A percentile compares a stretch with the other conserved stretches of the same genome.
Conservation (phyloP, 108 stramenopile species). For the Conticribra guillardii region DNA sequence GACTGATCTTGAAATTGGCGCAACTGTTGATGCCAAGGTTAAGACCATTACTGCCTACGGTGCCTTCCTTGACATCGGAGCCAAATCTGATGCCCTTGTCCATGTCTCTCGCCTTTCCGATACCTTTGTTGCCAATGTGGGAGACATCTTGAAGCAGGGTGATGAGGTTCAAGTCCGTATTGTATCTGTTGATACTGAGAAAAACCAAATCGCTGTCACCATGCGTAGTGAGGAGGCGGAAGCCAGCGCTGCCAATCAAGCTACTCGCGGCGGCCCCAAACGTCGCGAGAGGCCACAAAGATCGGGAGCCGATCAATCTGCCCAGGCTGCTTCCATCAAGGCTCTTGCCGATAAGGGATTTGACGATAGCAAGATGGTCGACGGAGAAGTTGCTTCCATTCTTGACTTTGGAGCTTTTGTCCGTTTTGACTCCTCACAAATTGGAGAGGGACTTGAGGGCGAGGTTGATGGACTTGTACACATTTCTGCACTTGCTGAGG, state of each 20-base stretch:
- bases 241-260: conserved; percentile 52
- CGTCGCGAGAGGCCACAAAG: conserved; percentile 60
- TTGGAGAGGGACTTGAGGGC: conserved; percentile 73
- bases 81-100: conserved; percentile 88
- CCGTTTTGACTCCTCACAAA: conserved; percentile 75
- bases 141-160: conserved; percentile 82
- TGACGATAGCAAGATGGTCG: conserved; percentile 77
- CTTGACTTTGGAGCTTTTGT: conserved; percentile 95
- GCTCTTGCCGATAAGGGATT: conserved; percentile 80
- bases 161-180: conserved; percentile 90
- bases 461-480: conserved; percentile 89
- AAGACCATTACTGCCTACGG: conserved; percentile 90
- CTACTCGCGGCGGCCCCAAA: conserved; percentile 33
- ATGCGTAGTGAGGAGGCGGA: conserved; percentile 80
- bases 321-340: conserved; percentile 64
- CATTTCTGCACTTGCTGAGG: conserved; percentile 77
- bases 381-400: conserved; percentile 87
- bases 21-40: conserved; percentile 82
- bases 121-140: conserved; percentile 84
- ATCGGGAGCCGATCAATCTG: conserved; percentile 60
- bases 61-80: conserved; percentile 95
- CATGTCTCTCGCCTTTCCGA: conserved; percentile 94
- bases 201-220: conserved; percentile 88
- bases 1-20: conserved; percentile 80
- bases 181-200: conserved; percentile 81